Conservation (phyloP, 257 asterid genomes). For the Gynochthodes officinalis region DNA sequence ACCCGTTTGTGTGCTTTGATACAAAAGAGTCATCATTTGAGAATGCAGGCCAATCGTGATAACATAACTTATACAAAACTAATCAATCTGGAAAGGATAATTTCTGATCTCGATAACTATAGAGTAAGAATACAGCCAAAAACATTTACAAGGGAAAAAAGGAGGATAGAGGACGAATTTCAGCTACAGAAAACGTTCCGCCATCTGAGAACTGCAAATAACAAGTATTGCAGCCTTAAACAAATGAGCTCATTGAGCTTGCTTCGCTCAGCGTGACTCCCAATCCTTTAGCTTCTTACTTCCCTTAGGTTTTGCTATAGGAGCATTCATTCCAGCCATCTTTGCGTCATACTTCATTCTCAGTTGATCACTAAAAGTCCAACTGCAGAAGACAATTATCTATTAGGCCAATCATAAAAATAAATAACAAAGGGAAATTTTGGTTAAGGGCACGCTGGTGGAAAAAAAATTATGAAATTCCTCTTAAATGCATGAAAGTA, state of each 20-base stretch:
- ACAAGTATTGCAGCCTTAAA: not conserved
- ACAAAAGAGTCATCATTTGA: not conserved
- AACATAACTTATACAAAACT: not conserved
- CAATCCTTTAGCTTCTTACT: conserved; percentile 91
- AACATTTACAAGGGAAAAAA: not conserved
- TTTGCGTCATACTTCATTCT: conserved; percentile 81
- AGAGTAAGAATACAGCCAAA: not conserved
- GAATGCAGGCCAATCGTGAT: not conserved
- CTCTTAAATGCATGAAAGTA: too few species aligned
- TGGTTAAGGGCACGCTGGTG: too few species aligned
- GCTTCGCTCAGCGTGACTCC: conserved; percentile 46
- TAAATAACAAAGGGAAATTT: not conserved
- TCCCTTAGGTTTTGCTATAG: conserved; percentile 82
- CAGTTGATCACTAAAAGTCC: conserved; percentile 86
- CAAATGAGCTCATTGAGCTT: not conserved
- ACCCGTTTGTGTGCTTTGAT: too few species aligned
- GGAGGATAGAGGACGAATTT: not conserved
- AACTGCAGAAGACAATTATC: conserved; percentile 44
- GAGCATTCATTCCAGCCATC: conserved; percentile 92
- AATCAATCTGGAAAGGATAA: not conserved
- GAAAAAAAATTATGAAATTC: too few species aligned
- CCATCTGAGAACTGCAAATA: not conserved
- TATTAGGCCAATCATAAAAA: not conserved
- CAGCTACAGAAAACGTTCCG: not conserved
- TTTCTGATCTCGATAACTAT: not conserved